These are phyloP conservation scores for Wickerhamiella vanderwaltii DNA, from an alignment of 805 yeast genomes.

Conservation along the genomic window DNA sequence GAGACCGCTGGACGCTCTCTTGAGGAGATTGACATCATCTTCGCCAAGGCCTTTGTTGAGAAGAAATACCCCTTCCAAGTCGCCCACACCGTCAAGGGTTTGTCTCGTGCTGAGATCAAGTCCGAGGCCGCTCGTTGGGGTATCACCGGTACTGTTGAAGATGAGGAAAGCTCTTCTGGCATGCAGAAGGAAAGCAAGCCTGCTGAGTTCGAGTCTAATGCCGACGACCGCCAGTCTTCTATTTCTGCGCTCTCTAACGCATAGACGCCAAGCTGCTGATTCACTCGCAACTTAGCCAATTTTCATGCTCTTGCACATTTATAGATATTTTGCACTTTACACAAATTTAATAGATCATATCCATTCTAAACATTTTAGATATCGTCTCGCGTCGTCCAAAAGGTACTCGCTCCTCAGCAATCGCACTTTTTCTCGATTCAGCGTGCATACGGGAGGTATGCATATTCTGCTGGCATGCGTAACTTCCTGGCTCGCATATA, in stretches of 20 bases:
- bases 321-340: too few relatives aligned
- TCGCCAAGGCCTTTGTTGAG: slow-evolving; percentile 48
- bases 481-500: too few relatives aligned
- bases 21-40: slow-evolving; percentile 62
- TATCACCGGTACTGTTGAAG: slow-evolving; percentile 21
- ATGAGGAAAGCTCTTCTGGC: not conserved
- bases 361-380: too few relatives aligned
- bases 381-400: too few relatives aligned
- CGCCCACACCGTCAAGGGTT: slow-evolving; percentile 49
- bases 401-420: too few relatives aligned
- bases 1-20: slow-evolving; percentile 67
- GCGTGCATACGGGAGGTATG: too few relatives aligned
- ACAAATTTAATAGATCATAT: too few relatives aligned
- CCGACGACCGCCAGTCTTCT: slow-evolving; percentile 8
- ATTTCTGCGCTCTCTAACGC: slow-evolving; percentile 6
- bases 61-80: slow-evolving; percentile 49
- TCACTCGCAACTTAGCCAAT: too few relatives aligned
- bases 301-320: too few relatives aligned
- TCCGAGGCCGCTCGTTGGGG: slow-evolving; percentile 49
- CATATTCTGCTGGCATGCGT: too few relatives aligned
- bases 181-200: slow-evolving; percentile 1
- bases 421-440: too few relatives aligned
- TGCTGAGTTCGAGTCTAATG: slow-evolving; percentile 1
- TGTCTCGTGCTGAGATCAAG: slow-evolving; percentile 46
- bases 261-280: too few relatives aligned